Conservation (phyloP, 306 rosid genomes). For the Begonia loranthoides region DNA sequence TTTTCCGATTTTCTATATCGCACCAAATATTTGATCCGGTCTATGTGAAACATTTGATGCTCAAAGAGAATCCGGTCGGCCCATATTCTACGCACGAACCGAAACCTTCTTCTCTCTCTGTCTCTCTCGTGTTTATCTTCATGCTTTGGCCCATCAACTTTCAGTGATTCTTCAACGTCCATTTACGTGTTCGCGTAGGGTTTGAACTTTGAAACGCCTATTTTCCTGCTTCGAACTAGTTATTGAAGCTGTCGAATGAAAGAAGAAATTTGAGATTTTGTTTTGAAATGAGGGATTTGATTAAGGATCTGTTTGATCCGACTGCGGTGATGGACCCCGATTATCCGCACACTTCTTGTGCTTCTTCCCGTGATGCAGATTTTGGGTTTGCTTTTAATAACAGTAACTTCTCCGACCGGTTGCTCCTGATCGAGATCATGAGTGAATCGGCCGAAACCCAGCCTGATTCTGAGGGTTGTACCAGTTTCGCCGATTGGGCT, state of each 20-base stretch:
- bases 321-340: slow-evolving; percentile 56
- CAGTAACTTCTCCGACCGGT: slow-evolving; percentile 87
- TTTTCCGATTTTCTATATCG: too few relatives aligned
- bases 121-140: background rate
- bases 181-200: too few relatives aligned
- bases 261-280: slow-evolving; percentile 2
- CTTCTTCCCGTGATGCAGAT: slow-evolving; percentile 47
- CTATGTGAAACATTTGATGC: too few relatives aligned
- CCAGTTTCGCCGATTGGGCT: slow-evolving; percentile 87
- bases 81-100: background rate
- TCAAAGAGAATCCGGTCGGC: too few relatives aligned
- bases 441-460: slow-evolving; percentile 33
- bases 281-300: slow-evolving; percentile 6
- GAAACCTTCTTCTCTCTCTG: background rate
- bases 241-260: too few relatives aligned
- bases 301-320: slow-evolving; percentile 81
- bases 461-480: slow-evolving; percentile 40
- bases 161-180: too few relatives aligned
- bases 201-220: too few relatives aligned
- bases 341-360: slow-evolving; percentile 26
- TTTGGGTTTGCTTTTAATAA: slow-evolving; percentile 93
- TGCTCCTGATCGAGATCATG: slow-evolving; percentile 86
- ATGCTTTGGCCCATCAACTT: too few relatives aligned
- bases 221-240: too few relatives aligned
- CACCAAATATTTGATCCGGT: too few relatives aligned